These are phyloP conservation scores for Colletotrichum liaoningense DNA, from an alignment of 2,329 filamentous ascomycete species.

Conservation along the genomic window DNA sequence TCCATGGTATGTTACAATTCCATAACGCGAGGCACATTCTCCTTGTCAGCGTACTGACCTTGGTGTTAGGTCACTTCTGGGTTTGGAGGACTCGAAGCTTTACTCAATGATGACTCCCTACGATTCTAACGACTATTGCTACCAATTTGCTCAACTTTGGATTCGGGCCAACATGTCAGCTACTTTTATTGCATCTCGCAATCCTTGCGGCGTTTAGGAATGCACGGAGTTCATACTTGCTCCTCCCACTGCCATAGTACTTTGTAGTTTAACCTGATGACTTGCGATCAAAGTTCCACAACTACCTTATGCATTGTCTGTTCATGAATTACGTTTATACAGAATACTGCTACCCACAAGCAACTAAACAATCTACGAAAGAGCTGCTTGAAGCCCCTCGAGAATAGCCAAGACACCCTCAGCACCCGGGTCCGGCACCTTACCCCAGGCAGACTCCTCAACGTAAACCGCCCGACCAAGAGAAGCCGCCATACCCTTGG, in stretches of 20 bases:
- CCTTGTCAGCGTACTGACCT: neutral
- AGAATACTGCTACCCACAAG: neutral
- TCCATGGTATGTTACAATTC: conserved; percentile 19
- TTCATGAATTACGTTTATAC: neutral
- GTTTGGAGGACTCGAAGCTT: conserved; percentile 24
- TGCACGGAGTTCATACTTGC: neutral
- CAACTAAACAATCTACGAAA: neutral
- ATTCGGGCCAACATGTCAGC: neutral
- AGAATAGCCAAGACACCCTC: conserved; percentile 71
- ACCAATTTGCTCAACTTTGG: too few relatives aligned
- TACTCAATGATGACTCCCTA: conserved; percentile 27
- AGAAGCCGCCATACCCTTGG: conserved; percentile 79
- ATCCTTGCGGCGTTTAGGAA: neutral
- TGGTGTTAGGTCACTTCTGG: conserved; percentile 21
- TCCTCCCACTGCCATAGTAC: neutral
- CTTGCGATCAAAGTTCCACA: neutral
- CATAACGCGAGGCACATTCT: neutral
- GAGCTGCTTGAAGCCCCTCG: conserved; percentile 61
- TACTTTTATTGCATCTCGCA: neutral
- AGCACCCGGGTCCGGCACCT: conserved; percentile 80
- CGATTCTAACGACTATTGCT: neutral
- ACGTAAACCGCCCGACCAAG: conserved; percentile 81
- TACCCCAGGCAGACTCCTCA: conserved; percentile 72
- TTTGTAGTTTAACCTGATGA: neutral
- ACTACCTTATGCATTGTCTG: neutral